Percentiles rank a stretch among this genome's conserved stretches.
phyloP scores from a whole-genome alignment of 2,329 filamentous ascomycete genomes.

The Apiospora hydei region DNA sequence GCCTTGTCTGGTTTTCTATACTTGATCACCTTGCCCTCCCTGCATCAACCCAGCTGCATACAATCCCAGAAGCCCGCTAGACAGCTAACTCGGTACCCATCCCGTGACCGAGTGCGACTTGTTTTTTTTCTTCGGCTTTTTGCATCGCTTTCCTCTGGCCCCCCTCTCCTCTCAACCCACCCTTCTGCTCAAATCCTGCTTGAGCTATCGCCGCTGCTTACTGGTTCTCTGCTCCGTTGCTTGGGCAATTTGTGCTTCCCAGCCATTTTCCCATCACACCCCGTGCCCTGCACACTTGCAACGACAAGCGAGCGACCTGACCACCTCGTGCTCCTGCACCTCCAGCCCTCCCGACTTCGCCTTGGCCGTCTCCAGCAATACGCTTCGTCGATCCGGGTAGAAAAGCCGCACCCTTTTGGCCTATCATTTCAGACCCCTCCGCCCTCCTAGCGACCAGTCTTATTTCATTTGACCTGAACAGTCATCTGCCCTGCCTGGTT shows the following conservation, averaged over 20 bases:
- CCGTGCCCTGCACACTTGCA: constrained; percentile 22
- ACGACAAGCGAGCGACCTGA: constrained; percentile 22
- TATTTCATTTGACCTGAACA: constrained; percentile 2
- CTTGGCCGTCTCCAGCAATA: constrained; percentile 22
- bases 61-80: constrained; percentile 4
- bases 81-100: constrained; percentile 11
- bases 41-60: constrained; percentile 5
- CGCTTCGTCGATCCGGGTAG: constrained; percentile 21
- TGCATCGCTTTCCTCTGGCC: constrained; percentile 5
- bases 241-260: constrained; percentile 18
- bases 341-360: constrained; percentile 20
- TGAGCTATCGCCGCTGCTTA: constrained; percentile 13
- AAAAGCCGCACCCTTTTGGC: constrained; percentile 11
- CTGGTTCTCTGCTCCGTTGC: constrained; percentile 11
- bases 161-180: constrained; percentile 15
- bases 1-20: constrained; percentile 5
- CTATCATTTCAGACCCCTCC: constrained; percentile 10
- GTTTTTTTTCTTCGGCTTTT: constrained; percentile 21
- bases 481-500: constrained; percentile 19
- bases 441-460: background rate
- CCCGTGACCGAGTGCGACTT: constrained; percentile 21
- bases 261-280: constrained; percentile 14
- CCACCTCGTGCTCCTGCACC: constrained; percentile 21
- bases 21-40: constrained; percentile 14
- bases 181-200: constrained; percentile 16